These are phyloP conservation scores for Rhodotorula sp. DNA, from an alignment of 1,284 basidiomycete genomes.

Conservation along the genomic window DNA sequence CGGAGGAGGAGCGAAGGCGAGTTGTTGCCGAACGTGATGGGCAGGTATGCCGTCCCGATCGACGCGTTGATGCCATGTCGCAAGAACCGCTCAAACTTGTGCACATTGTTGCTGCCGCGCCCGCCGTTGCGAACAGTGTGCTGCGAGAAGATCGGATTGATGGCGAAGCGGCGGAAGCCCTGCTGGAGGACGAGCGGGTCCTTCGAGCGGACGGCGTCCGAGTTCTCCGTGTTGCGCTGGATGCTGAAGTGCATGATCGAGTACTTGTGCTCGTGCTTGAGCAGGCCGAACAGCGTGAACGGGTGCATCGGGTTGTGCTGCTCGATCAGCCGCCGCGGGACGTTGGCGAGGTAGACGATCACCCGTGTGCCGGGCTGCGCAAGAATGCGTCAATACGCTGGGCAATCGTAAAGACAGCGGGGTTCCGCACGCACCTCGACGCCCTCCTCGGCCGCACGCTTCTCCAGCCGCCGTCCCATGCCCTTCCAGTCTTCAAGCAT, in stretches of 20 bases:
- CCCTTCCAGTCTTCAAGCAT: constrained; percentile 93
- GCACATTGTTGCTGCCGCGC: constrained; percentile 89
- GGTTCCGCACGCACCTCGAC: constrained; percentile 60
- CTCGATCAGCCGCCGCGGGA: constrained; percentile 56
- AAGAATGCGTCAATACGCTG: not conserved
- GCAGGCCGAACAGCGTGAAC: constrained; percentile 74
- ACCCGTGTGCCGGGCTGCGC: constrained; percentile 73
- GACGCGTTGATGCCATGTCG: constrained; percentile 63
- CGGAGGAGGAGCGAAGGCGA: constrained; percentile 42
- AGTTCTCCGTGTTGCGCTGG: constrained; percentile 93
- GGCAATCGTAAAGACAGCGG: not conserved
- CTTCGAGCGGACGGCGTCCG: constrained; percentile 84
- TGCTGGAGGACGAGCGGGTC: constrained; percentile 86
- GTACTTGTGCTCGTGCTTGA: constrained; percentile 95
- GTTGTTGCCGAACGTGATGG: constrained; percentile 72
- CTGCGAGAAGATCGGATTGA: constrained; percentile 89
- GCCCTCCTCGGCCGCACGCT: constrained; percentile 62
- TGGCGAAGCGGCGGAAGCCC: constrained; percentile 77
- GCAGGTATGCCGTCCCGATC: constrained; percentile 83
- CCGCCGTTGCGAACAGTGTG: constrained; percentile 78
- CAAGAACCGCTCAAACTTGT: constrained; percentile 94
- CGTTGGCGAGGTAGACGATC: constrained; percentile 67
- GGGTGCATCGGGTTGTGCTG: constrained; percentile 55
- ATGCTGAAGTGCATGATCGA: constrained; percentile 90
- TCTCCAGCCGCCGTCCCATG: constrained; percentile 71